Base-by-base conservation (phyloP, 495 filamentous ascomycete species). In the Jackrogersella multiformis region DNA sequence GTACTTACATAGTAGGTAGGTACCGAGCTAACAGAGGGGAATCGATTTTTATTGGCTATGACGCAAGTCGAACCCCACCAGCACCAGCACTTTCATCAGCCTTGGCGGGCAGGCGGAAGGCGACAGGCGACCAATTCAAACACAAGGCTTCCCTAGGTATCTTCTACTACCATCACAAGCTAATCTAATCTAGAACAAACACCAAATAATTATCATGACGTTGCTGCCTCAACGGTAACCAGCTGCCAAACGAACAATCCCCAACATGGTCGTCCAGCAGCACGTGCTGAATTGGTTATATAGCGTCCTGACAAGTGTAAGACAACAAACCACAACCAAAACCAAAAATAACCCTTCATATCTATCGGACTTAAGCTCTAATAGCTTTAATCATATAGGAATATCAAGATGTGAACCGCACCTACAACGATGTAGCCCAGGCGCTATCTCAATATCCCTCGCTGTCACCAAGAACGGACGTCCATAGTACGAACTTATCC, bases 251-350 rank as follows among this genome's bases (percentile, higher is more conserved):
- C n/a, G n/a, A n/a, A 65, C 42, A 56, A 53, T 32, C 52, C 12
- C 12, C 60, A 94, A 90, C 85, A 90, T 91, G 77, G 82, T 88
- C 55, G 91, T 96, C 68, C 88, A 92, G 64, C 93, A 95, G 73
- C 90, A 92, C 77, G 89, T 96, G 39, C 84, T 98, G 56, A 92
- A 91, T 76, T 99, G 95, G 95, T 88, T 99, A 1, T 96, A 97
- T 79, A 95, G 90, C 75, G 89, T 96, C 42, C 74, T 99, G 55
- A 90, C 86, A 35, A 92, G 89, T 77, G 94, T 95, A 80, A 73
- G 81, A 62, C n/a, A 12, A 54, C 26, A 30, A 30, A 21, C 35
- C n/a, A n/a, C n/a, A n/a, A n/a, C n/a, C n/a, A n/a, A n/a, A n/a
- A n/a, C n/a, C n/a, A n/a, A n/a, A n/a, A 30, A 36, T 44, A 53